Evolutionary conservation across 2,329 filamentous ascomycete genomes (phyloP).

Genomic region (Trichoderma oligosporum): DNA sequence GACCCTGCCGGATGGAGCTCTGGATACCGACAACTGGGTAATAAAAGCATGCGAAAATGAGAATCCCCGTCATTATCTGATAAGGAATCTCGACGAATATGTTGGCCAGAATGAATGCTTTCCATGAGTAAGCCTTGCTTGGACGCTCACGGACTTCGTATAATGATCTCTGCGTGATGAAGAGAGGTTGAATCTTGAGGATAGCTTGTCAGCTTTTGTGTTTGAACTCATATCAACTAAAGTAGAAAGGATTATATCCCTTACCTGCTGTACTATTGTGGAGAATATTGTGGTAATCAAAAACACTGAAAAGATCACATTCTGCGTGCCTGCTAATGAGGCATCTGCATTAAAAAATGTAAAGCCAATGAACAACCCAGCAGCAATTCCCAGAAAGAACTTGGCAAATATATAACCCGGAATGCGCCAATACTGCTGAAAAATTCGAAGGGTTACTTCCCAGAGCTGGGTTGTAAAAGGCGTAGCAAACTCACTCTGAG

Average conservation of each 20-base stretch:
- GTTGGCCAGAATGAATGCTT: conserved; percentile 67
- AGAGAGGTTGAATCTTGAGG: conserved; percentile 66
- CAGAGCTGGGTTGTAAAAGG: conserved; percentile 64
- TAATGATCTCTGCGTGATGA: conserved; percentile 67
- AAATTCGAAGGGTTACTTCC: conserved; percentile 64
- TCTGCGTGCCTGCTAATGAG: conserved; percentile 66
- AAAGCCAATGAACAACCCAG: conserved; percentile 70
- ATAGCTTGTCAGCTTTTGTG: conserved; percentile 12
- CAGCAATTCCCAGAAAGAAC: conserved; percentile 54
- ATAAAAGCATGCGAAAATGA: conserved; percentile 65
- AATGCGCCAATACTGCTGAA: conserved; percentile 80
- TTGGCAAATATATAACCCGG: conserved; percentile 77
- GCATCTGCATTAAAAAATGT: conserved; percentile 58
- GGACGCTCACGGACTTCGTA: conserved; percentile 77
- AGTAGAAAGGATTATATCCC: background rate
- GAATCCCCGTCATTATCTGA: conserved; percentile 59
- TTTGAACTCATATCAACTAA: conserved; percentile 38
- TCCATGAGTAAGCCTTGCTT: conserved; percentile 71
- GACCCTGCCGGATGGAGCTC: conserved; percentile 52
- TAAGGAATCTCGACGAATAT: conserved; percentile 70
- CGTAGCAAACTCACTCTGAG: conserved; percentile 69
- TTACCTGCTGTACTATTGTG: conserved; percentile 59
- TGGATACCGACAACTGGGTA: conserved; percentile 56
- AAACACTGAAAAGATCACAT: conserved; percentile 71
- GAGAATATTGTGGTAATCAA: conserved; percentile 73